phyloP scores from a whole-genome alignment of 2,329 filamentous ascomycete species.

The Colletotrichum karsti region DNA sequence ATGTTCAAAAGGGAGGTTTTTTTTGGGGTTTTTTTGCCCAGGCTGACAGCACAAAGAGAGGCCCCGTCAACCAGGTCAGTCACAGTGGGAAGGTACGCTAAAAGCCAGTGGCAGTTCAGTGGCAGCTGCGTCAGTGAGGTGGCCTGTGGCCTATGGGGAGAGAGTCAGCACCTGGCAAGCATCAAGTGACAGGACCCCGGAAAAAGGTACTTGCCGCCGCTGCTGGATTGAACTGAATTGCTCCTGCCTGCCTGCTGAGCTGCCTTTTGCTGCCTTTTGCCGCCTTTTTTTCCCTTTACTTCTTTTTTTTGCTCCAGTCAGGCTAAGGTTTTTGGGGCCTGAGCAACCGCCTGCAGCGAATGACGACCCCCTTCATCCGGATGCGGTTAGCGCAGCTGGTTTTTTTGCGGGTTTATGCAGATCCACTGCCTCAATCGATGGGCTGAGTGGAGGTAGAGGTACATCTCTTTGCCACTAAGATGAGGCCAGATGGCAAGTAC shows the following conservation, averaged over 20 bases:
- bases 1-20: conserved; percentile 28
- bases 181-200: not conserved
- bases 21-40: conserved; percentile 18
- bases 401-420: conserved; percentile 10
- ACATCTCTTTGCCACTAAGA: not conserved
- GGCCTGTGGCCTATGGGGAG: not conserved
- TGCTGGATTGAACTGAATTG: not conserved
- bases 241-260: too few relatives aligned
- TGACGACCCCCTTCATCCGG: conserved; percentile 4
- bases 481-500: not conserved
- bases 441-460: conserved; percentile 8
- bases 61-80: not conserved
- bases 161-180: too few relatives aligned
- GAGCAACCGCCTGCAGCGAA: conserved; percentile 29
- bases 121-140: not conserved
- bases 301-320: conserved; percentile 11
- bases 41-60: not conserved
- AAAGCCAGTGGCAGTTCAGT: not conserved
- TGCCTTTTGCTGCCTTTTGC: too few relatives aligned
- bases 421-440: conserved; percentile 22
- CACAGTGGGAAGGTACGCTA: not conserved
- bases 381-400: not conserved
- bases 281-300: not conserved
- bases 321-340: conserved; percentile 17
- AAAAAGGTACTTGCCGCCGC: not conserved